Conservation (phyloP, 768 basidiomycete species). For the Amanita phalloides region DNA sequence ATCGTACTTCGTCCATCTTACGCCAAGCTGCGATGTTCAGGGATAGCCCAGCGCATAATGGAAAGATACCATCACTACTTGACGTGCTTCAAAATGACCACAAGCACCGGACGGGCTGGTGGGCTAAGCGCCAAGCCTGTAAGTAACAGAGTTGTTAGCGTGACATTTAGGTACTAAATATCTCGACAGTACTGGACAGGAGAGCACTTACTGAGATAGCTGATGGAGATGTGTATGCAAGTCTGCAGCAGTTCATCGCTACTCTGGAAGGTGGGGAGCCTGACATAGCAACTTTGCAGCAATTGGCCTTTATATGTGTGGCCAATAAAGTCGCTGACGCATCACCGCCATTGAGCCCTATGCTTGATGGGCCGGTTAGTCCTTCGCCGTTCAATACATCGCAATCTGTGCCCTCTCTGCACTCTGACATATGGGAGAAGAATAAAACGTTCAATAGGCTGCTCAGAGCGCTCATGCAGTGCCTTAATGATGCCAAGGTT, state of each 20-base stretch:
- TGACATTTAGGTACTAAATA: constrained; percentile 8
- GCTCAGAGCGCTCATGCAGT: constrained; percentile 53
- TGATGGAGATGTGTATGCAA: constrained; percentile 27
- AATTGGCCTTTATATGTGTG: constrained; percentile 52
- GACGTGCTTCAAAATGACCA: constrained; percentile 52
- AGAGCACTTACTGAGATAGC: constrained; percentile 31
- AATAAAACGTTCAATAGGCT: constrained; percentile 62
- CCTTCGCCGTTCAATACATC: constrained; percentile 45
- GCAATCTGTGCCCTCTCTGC: constrained; percentile 30
- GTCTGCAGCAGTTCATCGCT: constrained; percentile 30
- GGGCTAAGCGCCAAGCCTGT: constrained; percentile 71
- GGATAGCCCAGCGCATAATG: constrained; percentile 64
- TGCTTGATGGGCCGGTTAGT: constrained; percentile 37
- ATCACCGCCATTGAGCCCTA: constrained; percentile 48
- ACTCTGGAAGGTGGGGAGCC: constrained; percentile 43
- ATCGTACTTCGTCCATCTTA: constrained; percentile 46
- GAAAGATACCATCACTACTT: constrained; percentile 45
- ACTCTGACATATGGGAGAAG: constrained; percentile 61
- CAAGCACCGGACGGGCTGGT: constrained; percentile 72
- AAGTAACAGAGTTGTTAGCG: constrained; percentile 17
- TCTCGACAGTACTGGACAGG: constrained; percentile 34
- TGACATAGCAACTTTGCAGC: constrained; percentile 48
- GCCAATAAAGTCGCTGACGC: constrained; percentile 43
- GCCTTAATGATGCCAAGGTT: constrained; percentile 56
- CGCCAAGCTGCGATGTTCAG: constrained; percentile 70